Base-by-base conservation (phyloP, 2,329 filamentous ascomycete species). In the Monosporascus sp. region DNA sequence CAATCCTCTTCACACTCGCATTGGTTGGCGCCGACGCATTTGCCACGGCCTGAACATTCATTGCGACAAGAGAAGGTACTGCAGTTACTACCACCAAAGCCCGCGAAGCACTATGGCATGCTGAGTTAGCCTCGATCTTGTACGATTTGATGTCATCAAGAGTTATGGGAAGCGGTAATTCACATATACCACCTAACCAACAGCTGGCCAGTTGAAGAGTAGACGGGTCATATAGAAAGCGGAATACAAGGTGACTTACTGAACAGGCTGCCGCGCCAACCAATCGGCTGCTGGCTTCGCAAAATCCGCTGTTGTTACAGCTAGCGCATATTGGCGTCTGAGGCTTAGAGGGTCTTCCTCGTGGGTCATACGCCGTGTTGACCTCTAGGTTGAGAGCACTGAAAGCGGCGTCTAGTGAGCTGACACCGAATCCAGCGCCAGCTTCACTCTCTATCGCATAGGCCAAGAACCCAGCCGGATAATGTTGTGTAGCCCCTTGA, bases 1-100 rank as follows among this genome's bases (percentile, higher is more conserved):
- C 72, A 78, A 18, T 71, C 70, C 3, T 65, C 57, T 1, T 71
- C 63, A 31, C 75, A 78, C 22, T 65, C 56, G 54, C 75, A 78
- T 3, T 60, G 54, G 27, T 76, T 73, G 0, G 75, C 68, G 1
- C 72, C 72, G 4, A 72, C 58, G 39, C 75, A 78, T 9, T 61
- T 63, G 1, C 74, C 75, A 37, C 70, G 70, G 0, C 65, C 66
- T 5, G 72, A 74, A 59, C 75, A 78, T 55, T 70, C 60, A 37
- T 74, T 64, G 2, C 59, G 63, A 53, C 75, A 78, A 2, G 66
- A 70, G 49, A 72, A 65, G 5, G 64, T 57, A 4, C 56, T 55
- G 54, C 75, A 77, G 0, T 55, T 59, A 1, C 51, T 57, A 3
- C 73, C 74, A 0, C 62, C 43, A n/a, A 71, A 74, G 3, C 75